Evolutionary conservation across 73 alveolate species (phyloP), one percentile per base, ranked within the genome.

Genomic region (Tetrahymena malaccensis): DNA sequence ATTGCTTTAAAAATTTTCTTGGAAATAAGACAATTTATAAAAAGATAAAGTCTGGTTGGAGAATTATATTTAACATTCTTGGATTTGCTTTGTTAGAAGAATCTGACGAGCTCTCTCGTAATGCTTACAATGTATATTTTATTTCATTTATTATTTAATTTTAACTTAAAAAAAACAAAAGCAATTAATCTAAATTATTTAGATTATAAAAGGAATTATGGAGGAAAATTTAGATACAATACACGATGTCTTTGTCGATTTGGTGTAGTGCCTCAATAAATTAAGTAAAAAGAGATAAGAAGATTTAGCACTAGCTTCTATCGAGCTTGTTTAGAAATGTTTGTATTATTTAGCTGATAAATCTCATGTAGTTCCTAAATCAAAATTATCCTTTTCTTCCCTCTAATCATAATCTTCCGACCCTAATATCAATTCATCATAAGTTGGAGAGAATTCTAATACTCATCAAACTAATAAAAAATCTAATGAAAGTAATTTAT

Each of bases 31-130:
- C 95, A 44, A 55, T 50, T 85, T 70, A 25, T 35, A 21, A 56
- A 16, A 95, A 95, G 19, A 95, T 95, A 11, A 85, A 94, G 44
- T 89, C 95, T 8, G 97, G 97, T 1, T 95, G 97, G 97, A 89
- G 95, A 95, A 85, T 95, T 27, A 95, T 95, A 15, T 95, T 95
- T 50, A 94, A 93, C 5, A 55, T 95, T 21, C 43, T 95, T 5
- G 50, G 85, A 37, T 40, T 89, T 33, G 97, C 95, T 22, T 89
- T 95, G n/a, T 43, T 85, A 43, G 97, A 95, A 33, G 97, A 95
- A 10, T 55, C 93, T 33, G 97, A 95, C 7, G 94, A 95, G 44
- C 83, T 85, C 84, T 89, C 94, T 85, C 93, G 94, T 27, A 89
- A 85, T 7, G 95, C 97, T 10, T 95, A 70, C 19, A 70, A 70